Evolutionary conservation across 352 stramenopile genomes (phyloP).

Genomic region (Phytophthora colocasiae): DNA sequence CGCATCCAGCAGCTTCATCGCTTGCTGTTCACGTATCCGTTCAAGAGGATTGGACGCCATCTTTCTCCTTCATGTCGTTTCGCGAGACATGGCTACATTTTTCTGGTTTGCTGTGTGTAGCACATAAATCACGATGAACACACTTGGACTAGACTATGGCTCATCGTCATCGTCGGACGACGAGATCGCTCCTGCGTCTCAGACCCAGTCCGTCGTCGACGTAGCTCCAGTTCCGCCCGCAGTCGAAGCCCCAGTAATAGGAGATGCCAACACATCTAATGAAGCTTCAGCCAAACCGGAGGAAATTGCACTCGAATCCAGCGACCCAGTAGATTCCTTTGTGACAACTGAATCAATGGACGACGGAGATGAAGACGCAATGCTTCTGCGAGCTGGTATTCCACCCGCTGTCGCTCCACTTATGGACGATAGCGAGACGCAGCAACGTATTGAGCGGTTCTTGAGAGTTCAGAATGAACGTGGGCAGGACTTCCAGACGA

Average conservation of each 20-base stretch:
- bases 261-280: neutral
- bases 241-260: constrained; percentile 11
- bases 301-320: constrained; percentile 8
- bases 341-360: constrained; percentile 9
- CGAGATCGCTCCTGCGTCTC: constrained; percentile 6
- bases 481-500: constrained; percentile 68
- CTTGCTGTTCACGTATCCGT: constrained; percentile 67
- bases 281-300: constrained; percentile 8
- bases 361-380: constrained; percentile 44
- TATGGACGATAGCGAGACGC: constrained; percentile 34
- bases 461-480: constrained; percentile 49
- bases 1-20: constrained; percentile 57
- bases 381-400: constrained; percentile 48
- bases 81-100: constrained; percentile 26
- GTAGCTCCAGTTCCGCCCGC: neutral
- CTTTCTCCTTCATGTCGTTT: constrained; percentile 27
- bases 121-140: constrained; percentile 44
- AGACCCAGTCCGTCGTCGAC: neutral
- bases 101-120: constrained; percentile 8
- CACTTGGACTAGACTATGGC: constrained; percentile 46
- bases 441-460: constrained; percentile 76
- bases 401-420: constrained; percentile 39
- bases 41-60: constrained; percentile 58
- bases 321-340: constrained; percentile 6
- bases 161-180: constrained; percentile 47